Evolutionary conservation across 495 filamentous ascomycete genomes (phyloP), one percentile per base, ranked within the genome.

Genomic region (Polyplosphaeria fusca): DNA sequence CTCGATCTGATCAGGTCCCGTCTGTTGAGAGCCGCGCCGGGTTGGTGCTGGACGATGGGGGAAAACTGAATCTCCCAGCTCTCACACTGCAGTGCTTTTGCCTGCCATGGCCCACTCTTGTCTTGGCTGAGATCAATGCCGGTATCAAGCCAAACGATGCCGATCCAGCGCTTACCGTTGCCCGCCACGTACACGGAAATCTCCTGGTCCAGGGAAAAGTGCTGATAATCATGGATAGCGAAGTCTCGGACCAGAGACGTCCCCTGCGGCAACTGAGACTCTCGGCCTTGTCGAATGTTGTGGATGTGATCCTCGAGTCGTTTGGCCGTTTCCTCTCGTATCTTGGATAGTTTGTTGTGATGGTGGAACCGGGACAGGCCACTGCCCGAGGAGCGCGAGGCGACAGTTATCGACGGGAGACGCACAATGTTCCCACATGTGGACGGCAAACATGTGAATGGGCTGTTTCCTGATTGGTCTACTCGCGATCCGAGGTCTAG

Each of bases 131-230:
- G 26, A 47, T 27, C 14, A 26, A 28, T 47, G 2, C 45, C 45
- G 11, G 11, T 16, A 28, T 47, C 45, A 2, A 47, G 45, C 45
- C 45, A 47, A 4, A 28, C 26, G 23, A 47, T 47, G 23, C 45
- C 26, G 14, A 47, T 25, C 42, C 42, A 45, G 16, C 42, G 18
- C 42, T 22, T 19, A 4, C n/a, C n/a, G 3, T 13, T 20, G 14
- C 14, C 22, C 16, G 14, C 12, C 42, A 19, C 22, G 42, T 13
- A 45, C 22, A 45, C 25, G n/a, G 50, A 53, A 3, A 53, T 25
- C 5, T 43, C 24, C 18, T 53, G 50, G 5, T 53, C 50, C 16
- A 53, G n/a, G 2, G 50, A 22, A 16, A 42, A 53, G 27, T 24
- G 18, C 18, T 24, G 9, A 16, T 18, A 12, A 43, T 53, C 50